Evolutionary conservation across 164 flowering plant genomes (phyloP).

Genomic region (Paratinospora sagittata): DNA sequence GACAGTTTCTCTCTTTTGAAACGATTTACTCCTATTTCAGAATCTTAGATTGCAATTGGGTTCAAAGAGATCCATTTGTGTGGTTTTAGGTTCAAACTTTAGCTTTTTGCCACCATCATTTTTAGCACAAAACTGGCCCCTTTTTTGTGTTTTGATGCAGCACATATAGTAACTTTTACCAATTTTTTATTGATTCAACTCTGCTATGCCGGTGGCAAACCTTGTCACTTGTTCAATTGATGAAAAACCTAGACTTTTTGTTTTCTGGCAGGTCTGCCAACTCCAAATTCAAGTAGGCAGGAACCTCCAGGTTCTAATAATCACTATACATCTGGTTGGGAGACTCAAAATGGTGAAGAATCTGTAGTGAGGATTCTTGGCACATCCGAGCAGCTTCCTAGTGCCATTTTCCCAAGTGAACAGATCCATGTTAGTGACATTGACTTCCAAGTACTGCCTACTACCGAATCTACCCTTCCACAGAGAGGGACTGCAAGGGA

Average conservation of each 20-base stretch:
- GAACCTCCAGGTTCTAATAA: constrained; percentile 17
- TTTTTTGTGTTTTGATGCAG: too few relatives aligned
- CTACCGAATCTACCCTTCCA: constrained; percentile 15
- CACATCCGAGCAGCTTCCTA: constrained; percentile 34
- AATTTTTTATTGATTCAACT: background rate
- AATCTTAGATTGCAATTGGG: too few relatives aligned
- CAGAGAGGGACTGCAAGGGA: constrained; percentile 17
- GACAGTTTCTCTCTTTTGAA: too few relatives aligned
- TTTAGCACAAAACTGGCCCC: too few relatives aligned
- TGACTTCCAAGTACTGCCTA: constrained; percentile 14
- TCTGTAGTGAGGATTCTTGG: constrained; percentile 19
- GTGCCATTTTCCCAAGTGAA: constrained; percentile 29
- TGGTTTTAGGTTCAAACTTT: too few relatives aligned
- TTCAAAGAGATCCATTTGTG: too few relatives aligned
- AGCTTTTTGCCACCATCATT: too few relatives aligned
- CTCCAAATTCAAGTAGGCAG: constrained; percentile 17
- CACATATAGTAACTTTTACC: background rate
- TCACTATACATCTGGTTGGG: constrained; percentile 23
- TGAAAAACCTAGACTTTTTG: background rate
- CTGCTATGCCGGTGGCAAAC: background rate
- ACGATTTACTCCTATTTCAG: too few relatives aligned
- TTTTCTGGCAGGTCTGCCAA: constrained; percentile 19
- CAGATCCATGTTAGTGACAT: constrained; percentile 19
- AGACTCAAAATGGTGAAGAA: constrained; percentile 19
- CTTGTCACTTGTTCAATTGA: background rate